phyloP scores from a whole-genome alignment of 805 yeast genomes.

The Candida wancherniae region DNA sequence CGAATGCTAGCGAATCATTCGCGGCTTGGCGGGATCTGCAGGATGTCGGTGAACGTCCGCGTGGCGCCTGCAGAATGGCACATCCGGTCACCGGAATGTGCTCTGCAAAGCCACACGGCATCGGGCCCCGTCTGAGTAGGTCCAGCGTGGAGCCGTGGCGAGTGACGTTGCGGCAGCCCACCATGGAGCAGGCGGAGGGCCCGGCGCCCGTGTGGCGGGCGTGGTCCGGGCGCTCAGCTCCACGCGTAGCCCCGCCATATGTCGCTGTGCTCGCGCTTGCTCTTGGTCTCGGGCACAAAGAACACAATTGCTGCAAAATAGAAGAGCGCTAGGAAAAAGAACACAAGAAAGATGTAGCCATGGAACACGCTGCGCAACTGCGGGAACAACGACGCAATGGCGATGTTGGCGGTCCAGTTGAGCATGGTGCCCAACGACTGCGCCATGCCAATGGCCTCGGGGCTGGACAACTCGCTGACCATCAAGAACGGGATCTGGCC shows the following conservation, averaged over 20 bases:
- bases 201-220: no score
- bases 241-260: slow-evolving; percentile 20
- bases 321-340: slow-evolving; percentile 18
- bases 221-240: no score
- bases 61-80: no score
- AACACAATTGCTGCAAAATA: slow-evolving; percentile 18
- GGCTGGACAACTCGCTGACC: slow-evolving; percentile 31
- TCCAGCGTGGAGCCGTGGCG: no score
- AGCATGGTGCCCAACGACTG: slow-evolving; percentile 33
- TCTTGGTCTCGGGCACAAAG: slow-evolving; percentile 33
- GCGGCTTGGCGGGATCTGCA: no score
- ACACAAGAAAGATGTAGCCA: slow-evolving; percentile 27
- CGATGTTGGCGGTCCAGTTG: slow-evolving; percentile 33
- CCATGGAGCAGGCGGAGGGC: no score
- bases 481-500: slow-evolving; percentile 37
- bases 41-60: no score
- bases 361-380: slow-evolving; percentile 21
- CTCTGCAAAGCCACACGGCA: no score
- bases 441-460: slow-evolving; percentile 29
- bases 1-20: no score
- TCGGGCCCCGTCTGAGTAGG: no score
- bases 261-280: slow-evolving; percentile 20
- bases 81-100: no score
- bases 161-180: no score
- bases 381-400: slow-evolving; percentile 32